Evolutionary conservation across 108 stramenopile genomes (phyloP).

Genomic region (Asterionellopsis glacialis): DNA sequence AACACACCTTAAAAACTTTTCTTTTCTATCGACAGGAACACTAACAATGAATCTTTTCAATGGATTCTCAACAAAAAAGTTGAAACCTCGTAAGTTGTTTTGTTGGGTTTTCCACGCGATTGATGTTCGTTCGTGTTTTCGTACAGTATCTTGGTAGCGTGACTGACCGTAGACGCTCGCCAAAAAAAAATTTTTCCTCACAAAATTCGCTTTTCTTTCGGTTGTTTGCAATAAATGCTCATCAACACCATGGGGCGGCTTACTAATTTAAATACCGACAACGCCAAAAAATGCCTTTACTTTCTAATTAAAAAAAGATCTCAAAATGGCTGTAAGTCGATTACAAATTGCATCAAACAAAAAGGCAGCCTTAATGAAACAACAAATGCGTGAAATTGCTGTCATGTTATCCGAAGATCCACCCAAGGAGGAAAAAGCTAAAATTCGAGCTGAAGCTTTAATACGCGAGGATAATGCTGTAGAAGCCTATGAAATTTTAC

Average conservation of each 20-base stretch:
- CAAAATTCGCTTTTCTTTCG: constrained; percentile 3
- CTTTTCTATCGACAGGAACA: not conserved
- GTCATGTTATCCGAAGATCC: constrained; percentile 70
- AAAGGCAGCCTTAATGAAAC: constrained; percentile 76
- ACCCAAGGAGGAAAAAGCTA: constrained; percentile 87
- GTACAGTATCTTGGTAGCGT: no score
- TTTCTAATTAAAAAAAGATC: constrained; percentile 25
- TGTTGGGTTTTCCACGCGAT: not conserved
- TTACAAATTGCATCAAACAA: constrained; percentile 83
- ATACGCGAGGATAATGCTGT: constrained; percentile 86
- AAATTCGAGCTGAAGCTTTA: constrained; percentile 83
- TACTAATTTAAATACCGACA: no score
- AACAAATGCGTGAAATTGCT: constrained; percentile 84
- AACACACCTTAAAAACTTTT: not conserved
- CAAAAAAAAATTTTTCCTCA: not conserved
- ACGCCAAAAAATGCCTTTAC: constrained; percentile 19
- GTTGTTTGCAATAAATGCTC: not conserved
- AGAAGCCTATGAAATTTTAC: constrained; percentile 85
- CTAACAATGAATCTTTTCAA: constrained; percentile 40
- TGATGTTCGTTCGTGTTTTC: constrained; percentile 7
- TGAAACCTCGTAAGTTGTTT: constrained; percentile 50
- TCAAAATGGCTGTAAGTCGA: constrained; percentile 88
- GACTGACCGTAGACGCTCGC: no score
- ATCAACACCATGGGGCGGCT: no score
- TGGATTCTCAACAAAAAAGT: constrained; percentile 50